Evolutionary conservation across 2,329 filamentous ascomycete species (phyloP).

Genomic region (Xylariales sp.): DNA sequence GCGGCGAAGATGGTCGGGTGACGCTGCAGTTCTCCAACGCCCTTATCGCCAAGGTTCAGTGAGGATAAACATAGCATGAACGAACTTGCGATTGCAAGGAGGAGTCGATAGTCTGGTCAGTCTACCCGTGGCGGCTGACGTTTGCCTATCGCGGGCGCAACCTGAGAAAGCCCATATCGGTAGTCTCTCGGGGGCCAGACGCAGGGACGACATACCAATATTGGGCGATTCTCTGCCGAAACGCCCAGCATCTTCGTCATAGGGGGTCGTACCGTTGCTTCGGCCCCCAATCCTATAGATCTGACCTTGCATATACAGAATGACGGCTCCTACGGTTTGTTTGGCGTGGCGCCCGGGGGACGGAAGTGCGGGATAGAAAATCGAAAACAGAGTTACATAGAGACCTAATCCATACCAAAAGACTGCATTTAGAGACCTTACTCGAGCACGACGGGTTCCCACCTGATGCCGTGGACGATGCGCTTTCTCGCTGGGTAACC

Average conservation of each 20-base stretch:
- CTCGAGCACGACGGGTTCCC: slow-evolving; percentile 12
- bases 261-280: slow-evolving; percentile 16
- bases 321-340: not conserved
- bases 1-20: slow-evolving; percentile 66
- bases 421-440: slow-evolving; percentile 21
- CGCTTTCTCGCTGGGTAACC: slow-evolving; percentile 1
- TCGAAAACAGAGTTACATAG: slow-evolving; percentile 26
- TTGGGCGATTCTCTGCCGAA: slow-evolving; percentile 14
- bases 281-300: slow-evolving; percentile 34
- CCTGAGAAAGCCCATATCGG: slow-evolving; percentile 8
- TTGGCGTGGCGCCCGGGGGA: slow-evolving; percentile 5
- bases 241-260: slow-evolving; percentile 12
- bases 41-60: slow-evolving; percentile 50
- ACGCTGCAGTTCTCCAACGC: slow-evolving; percentile 76
- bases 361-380: slow-evolving; percentile 21
- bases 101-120: slow-evolving; percentile 21
- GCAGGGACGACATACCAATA: slow-evolving; percentile 5
- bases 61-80: slow-evolving; percentile 12
- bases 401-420: slow-evolving; percentile 21
- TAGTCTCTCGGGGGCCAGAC: slow-evolving; percentile 25
- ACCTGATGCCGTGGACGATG: slow-evolving; percentile 3
- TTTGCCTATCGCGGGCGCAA: slow-evolving; percentile 11
- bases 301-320: slow-evolving; percentile 25
- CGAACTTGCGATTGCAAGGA: not conserved
- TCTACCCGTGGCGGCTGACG: slow-evolving; percentile 23